Conservation (phyloP, 2,329 filamentous ascomycete species). For the Purpureocillium lavendulum region DNA sequence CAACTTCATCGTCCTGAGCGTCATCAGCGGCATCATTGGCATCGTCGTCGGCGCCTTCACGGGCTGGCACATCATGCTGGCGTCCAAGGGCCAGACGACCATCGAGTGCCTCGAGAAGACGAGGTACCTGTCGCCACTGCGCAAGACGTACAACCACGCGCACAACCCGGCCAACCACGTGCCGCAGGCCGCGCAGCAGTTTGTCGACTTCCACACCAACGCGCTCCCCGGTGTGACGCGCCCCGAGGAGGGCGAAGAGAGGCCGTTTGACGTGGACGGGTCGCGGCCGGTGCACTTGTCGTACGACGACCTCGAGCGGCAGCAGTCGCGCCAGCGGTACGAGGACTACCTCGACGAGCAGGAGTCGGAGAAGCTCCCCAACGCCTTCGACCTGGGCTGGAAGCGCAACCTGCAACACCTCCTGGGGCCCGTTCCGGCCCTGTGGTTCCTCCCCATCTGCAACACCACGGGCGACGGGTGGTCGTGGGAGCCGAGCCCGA, state of each 20-base stretch:
- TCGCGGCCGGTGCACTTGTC: conserved; percentile 35
- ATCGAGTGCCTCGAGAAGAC: conserved; percentile 97
- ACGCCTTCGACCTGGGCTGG: conserved; percentile 88
- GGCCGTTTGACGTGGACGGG: conserved; percentile 22
- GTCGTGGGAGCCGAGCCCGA: conserved; percentile 79
- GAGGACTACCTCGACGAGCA: conserved; percentile 80
- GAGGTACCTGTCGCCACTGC: conserved; percentile 76
- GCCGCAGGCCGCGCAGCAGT: conserved; percentile 55
- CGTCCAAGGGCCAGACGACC: conserved; percentile 74
- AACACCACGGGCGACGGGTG: conserved; percentile 90
- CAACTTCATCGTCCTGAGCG: conserved; percentile 81
- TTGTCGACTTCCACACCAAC: conserved; percentile 76
- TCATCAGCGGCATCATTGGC: conserved; percentile 84
- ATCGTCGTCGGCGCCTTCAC: conserved; percentile 86
- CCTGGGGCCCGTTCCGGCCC: conserved; percentile 62
- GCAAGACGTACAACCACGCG: conserved; percentile 57
- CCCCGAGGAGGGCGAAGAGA: conserved; percentile 70
- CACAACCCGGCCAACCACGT: conserved; percentile 42
- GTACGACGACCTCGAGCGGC: conserved; percentile 47
- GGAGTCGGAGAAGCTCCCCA: conserved; percentile 79
- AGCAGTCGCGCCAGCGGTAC: conserved; percentile 46
- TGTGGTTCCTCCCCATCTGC: conserved; percentile 75
- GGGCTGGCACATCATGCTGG: conserved; percentile 81
- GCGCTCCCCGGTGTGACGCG: conserved; percentile 71
- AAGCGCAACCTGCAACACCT: conserved; percentile 71